Conservation (phyloP, 2,329 filamentous ascomycete genomes). For the Leptographium procerum region DNA sequence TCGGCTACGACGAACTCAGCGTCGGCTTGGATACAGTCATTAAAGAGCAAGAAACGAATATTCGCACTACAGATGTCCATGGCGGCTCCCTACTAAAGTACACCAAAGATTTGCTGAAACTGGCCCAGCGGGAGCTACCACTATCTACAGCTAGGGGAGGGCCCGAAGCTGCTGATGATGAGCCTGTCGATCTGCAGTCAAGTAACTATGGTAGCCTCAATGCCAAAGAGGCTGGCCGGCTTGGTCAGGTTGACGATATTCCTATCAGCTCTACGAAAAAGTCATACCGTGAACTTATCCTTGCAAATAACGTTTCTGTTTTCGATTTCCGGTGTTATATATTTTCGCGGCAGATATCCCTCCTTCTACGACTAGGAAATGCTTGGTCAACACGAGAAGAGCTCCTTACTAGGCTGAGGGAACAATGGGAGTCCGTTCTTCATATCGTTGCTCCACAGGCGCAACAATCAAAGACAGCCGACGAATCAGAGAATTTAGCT, state of each 20-base stretch:
- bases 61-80: conserved; percentile 50
- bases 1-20: conserved; percentile 88
- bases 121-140: conserved; percentile 41
- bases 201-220: conserved; percentile 3
- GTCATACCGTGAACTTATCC: conserved; percentile 80
- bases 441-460: conserved; percentile 44
- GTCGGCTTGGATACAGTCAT: conserved; percentile 77
- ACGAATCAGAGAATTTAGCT: conserved; percentile 61
- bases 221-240: not conserved
- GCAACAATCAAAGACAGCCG: conserved; percentile 32
- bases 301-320: conserved; percentile 88
- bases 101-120: conserved; percentile 60
- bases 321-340: conserved; percentile 95
- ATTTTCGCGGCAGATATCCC: conserved; percentile 74
- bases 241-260: conserved; percentile 33
- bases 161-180: conserved; percentile 24
- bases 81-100: conserved; percentile 60
- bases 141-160: conserved; percentile 15
- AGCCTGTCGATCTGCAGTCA: conserved; percentile 40
- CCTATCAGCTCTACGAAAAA: conserved; percentile 57
- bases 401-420: conserved; percentile 48
- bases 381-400: conserved; percentile 52
- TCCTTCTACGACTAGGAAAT: conserved; percentile 77
- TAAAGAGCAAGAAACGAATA: conserved; percentile 50
- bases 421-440: conserved; percentile 48